These are phyloP conservation scores for Macadamia integrifolia DNA, from an alignment of 164 flowering plant species.

Conservation along the genomic window DNA sequence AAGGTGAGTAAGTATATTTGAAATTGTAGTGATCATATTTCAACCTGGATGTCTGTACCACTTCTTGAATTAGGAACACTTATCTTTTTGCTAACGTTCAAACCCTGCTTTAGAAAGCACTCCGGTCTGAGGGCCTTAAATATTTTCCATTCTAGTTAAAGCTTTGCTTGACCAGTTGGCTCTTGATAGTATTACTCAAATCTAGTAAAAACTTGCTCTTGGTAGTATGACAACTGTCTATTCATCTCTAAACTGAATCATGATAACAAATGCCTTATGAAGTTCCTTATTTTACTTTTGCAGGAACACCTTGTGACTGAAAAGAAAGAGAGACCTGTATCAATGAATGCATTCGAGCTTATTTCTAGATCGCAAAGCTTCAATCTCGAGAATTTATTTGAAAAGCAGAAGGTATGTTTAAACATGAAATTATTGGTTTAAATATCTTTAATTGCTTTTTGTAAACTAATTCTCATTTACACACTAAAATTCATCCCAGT, in stretches of 20 bases:
- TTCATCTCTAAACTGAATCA: background rate
- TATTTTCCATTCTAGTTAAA: no score
- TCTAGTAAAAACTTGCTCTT: background rate
- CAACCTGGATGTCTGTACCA: background rate
- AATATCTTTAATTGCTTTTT: no score
- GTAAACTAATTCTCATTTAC: no score
- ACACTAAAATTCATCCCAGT: no score
- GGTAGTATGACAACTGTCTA: background rate
- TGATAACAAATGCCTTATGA: background rate
- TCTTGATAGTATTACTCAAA: background rate
- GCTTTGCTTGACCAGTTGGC: no score
- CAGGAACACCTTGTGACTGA: slow-evolving; percentile 84
- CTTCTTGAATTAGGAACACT: background rate
- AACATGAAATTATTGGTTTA: background rate
- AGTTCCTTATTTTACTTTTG: slow-evolving; percentile 12
- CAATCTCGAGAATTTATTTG: slow-evolving; percentile 79
- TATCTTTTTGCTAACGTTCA: background rate
- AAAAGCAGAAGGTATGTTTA: slow-evolving; percentile 53
- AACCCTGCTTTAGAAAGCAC: background rate
- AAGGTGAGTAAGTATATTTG: slow-evolving; percentile 36
- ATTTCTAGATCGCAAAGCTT: slow-evolving; percentile 73
- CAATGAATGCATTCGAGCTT: slow-evolving; percentile 96
- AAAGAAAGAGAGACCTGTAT: slow-evolving; percentile 74
- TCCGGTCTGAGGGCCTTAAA: background rate
- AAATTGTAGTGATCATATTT: background rate